A percentile compares a stretch with the other conserved stretches of the same genome.
These are phyloP conservation scores for Flaveria ramosissima DNA, from an alignment of 129 eudicot genomes.

Conservation along the genomic window DNA sequence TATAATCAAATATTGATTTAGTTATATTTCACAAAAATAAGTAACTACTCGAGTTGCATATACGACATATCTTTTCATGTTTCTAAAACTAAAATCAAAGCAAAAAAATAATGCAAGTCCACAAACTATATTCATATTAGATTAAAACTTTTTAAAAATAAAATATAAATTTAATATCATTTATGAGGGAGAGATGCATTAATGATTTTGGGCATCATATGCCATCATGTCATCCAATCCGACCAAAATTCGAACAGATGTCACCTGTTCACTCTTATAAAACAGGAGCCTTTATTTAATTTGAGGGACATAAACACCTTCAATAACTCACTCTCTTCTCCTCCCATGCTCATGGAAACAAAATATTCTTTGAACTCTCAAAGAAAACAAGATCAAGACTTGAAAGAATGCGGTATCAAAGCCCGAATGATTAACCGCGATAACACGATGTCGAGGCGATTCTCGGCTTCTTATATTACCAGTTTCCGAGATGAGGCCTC, in stretches of 20 bases:
- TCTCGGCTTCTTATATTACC: constrained; percentile 62
- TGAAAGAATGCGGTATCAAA: constrained; percentile 68
- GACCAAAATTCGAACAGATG: constrained; percentile 31
- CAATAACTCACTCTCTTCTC: constrained; percentile 3
- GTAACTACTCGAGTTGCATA: too few relatives aligned
- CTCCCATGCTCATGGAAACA: constrained; percentile 43
- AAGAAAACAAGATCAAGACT: constrained; percentile 41
- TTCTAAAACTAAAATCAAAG: too few relatives aligned
- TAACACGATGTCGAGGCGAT: constrained; percentile 72
- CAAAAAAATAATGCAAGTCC: too few relatives aligned
- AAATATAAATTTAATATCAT: neutral
- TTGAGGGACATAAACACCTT: constrained; percentile 22
- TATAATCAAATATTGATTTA: too few relatives aligned
- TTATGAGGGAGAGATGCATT: neutral
- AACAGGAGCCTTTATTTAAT: constrained; percentile 22
- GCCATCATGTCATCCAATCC: constrained; percentile 6
- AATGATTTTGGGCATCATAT: constrained; percentile 28
- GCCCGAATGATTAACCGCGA: constrained; percentile 77
- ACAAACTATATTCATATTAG: neutral
- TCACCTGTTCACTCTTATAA: constrained; percentile 37
- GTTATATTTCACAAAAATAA: too few relatives aligned
- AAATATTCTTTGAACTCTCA: constrained; percentile 38
- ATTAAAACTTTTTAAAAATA: neutral
- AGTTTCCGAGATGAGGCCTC: constrained; percentile 68
- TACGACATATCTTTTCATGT: too few relatives aligned